A percentile compares a stretch with the other conserved stretches of the same genome.
phyloP scores from a whole-genome alignment of 129 eudicot species.

The Pittosporum tobira region DNA sequence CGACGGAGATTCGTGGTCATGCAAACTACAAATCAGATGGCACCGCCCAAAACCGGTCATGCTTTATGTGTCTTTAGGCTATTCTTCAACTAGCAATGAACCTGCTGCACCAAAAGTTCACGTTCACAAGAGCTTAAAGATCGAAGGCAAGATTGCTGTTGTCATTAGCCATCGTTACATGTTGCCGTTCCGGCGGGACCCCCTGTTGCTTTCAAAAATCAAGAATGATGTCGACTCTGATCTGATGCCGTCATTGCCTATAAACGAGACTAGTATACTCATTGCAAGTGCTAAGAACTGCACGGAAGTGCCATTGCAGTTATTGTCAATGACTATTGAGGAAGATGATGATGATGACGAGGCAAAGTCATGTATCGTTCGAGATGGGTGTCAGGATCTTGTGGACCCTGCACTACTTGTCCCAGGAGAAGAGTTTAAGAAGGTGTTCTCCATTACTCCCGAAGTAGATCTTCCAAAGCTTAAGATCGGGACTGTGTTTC shows the following conservation, averaged over 20 bases:
- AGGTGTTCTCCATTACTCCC: constrained; percentile 63
- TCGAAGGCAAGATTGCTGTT: constrained; percentile 85
- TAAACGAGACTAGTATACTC: constrained; percentile 67
- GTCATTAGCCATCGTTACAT: constrained; percentile 57
- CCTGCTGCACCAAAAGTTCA: constrained; percentile 57
- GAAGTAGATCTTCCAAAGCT: constrained; percentile 28
- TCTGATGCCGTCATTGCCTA: constrained; percentile 48
- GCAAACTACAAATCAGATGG: constrained; percentile 89
- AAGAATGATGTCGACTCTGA: constrained; percentile 45
- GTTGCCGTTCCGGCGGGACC: constrained; percentile 85
- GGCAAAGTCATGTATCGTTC: constrained; percentile 28
- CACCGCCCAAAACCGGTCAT: constrained; percentile 86
- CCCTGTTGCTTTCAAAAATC: constrained; percentile 60
- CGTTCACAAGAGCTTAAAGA: constrained; percentile 79
- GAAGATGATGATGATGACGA: constrained; percentile 28
- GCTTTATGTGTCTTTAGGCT: constrained; percentile 84
- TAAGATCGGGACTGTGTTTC: constrained; percentile 52
- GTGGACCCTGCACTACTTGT: constrained; percentile 40
- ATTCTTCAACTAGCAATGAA: constrained; percentile 43
- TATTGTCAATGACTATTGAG: constrained; percentile 61
- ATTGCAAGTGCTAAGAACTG: constrained; percentile 63
- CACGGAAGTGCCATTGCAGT: constrained; percentile 73
- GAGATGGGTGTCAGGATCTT: constrained; percentile 26
- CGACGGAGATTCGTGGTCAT: constrained; percentile 77
- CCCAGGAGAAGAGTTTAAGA: constrained; percentile 81